Base-by-base conservation (phyloP, 306 rosid species). In the Vigna radiata region DNA sequence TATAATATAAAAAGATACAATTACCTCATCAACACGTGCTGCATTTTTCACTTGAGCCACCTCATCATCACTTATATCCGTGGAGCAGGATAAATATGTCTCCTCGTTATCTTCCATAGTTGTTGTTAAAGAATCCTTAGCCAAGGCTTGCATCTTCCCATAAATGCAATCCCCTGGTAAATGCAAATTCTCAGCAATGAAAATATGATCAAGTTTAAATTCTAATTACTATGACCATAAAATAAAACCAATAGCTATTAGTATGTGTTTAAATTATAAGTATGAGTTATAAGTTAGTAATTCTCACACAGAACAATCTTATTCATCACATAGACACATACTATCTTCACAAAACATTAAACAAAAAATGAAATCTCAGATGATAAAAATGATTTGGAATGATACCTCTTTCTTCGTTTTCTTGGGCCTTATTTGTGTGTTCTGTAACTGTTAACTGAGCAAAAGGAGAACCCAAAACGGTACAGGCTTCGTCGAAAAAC, bases 21-120 rank as follows among this genome's bases (percentile, higher is more conserved):
- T 33, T 80, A 94, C 96, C 97, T 94, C 91, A 3, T 66, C 70
- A 53, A 86, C 48, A 36, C 16, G 59, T 48, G 94, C 90, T 8
- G 88, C 68, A 21, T 21, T 72, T 10, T 39, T 85, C 25, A 15
- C 10, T 77, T 0, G 7, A 23, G 4, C 63, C 43, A 49, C 73
- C 61, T 73, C 79, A 53, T 55, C n/a, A 48, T 68, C 66, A 70
- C 68, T n/a, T 18, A 25, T 36, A 47, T 48, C 66, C 7, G 83
- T 69, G n/a, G 77, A 55, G 68, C 74, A 76, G 3, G 72, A 63
- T 14, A 74, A 62, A 66, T 61, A 63, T 18, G 7, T 37, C 47
- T 65, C 88, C 21, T 19, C 73, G 48, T 10, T 50, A 46, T 50
- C 69, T 10, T 25, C 27, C 3, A 25, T 25, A 25, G 27, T 25